Evolutionary conservation across 2,329 filamentous ascomycete genomes (phyloP), one percentile per base, ranked within the genome.

Genomic region (Rhynchosporium agropyri): DNA sequence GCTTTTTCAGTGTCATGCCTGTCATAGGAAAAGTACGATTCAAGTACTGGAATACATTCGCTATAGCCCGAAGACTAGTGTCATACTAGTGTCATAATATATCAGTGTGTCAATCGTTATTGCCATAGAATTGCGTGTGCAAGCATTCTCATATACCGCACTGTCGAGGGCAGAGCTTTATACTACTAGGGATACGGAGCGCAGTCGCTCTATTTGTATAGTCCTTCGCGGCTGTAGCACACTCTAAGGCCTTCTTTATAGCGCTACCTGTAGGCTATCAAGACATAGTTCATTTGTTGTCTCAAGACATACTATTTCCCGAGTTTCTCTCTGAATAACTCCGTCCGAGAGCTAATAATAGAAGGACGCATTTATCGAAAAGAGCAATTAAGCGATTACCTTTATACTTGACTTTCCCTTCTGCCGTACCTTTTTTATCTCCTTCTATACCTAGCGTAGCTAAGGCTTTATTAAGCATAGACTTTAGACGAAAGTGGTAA

Each of bases 321-420:
- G 49, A 53, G 49, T 53, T 53, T 53, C 26, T 31, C 29, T 33
- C 49, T 38, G 49, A 33, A 38, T 53, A 53, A 58, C 13, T 58
- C n/a, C 40, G 28, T 28, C 55, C 29, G 26, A 58, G 55, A 31
- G 36, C 2, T 28, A 56, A 31, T 43, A 54, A 58, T 42, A 45
- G 55, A 53, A 63, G 57, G 8, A 55, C 15, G 36, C 40, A 48
- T 43, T 59, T 46, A 36, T 53, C 53, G 42, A 53, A 10, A 10
- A 58, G n/a, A n/a, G 53, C 59, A 55, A 58, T 28, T 4, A 13
- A 55, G 8, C 60, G 56, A 56, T 65, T 65, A 29, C 56, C 56
- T 15, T 65, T 36, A 45, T 65, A 63, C 31, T 55, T 46, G 33
- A 29, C 13, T 43, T 45, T 26, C 57, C 60, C 63, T 63, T 63